phyloP scores from a whole-genome alignment of 2,329 filamentous ascomycete species.

The Hymenoscyphus albidus region DNA sequence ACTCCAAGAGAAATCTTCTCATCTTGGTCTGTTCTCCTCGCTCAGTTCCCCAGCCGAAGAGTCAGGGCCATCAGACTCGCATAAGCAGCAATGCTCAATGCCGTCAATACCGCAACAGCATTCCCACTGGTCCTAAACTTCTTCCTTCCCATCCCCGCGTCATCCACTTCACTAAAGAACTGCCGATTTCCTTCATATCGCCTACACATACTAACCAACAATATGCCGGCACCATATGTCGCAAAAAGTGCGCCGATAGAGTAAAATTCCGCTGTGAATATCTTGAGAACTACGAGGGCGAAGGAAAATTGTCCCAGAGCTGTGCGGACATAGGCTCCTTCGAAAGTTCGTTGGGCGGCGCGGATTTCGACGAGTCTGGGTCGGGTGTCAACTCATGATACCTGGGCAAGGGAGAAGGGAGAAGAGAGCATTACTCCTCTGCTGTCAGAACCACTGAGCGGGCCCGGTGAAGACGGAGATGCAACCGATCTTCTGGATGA shows the following conservation, averaged over 20 bases:
- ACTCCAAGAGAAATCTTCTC: too few relatives aligned
- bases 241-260: constrained; percentile 94
- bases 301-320: constrained; percentile 94
- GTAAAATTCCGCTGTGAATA: constrained; percentile 96
- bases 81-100: constrained; percentile 56
- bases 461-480: constrained; percentile 76
- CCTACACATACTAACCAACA: constrained; percentile 79
- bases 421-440: constrained; percentile 49
- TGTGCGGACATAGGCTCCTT: constrained; percentile 94
- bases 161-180: constrained; percentile 65
- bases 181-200: constrained; percentile 89
- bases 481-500: constrained; percentile 70
- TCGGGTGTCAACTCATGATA: neutral
- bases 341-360: constrained; percentile 92
- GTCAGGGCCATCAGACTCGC: constrained; percentile 53
- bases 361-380: constrained; percentile 80
- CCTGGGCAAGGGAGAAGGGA: constrained; percentile 6
- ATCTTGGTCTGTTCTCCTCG: neutral
- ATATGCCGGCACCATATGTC: constrained; percentile 79
- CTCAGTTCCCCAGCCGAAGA: constrained; percentile 36
- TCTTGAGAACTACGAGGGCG: constrained; percentile 88
- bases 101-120: constrained; percentile 55
- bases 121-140: constrained; percentile 63
- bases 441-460: constrained; percentile 77
- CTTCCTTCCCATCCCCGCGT: constrained; percentile 42